phyloP scores from a whole-genome alignment of 2,329 filamentous ascomycete species.

The Penicillium brasilianum region DNA sequence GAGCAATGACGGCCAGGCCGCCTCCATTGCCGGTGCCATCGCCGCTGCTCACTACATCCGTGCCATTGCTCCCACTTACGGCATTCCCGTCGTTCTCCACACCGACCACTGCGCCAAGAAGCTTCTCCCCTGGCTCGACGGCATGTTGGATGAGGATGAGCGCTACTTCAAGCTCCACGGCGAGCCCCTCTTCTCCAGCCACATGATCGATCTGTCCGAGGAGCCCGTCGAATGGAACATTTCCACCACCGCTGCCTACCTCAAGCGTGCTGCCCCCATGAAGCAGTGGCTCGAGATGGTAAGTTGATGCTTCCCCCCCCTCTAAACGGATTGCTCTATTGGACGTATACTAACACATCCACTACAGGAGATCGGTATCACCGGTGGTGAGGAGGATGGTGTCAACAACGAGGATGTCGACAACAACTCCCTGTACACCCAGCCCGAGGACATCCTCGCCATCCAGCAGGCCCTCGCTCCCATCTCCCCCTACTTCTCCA shows the following conservation, averaged over 20 bases:
- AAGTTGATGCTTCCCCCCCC: slow-evolving; percentile 28
- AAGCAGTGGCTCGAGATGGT: slow-evolving; percentile 99
- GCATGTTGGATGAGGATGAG: slow-evolving; percentile 94
- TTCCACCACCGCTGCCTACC: slow-evolving; percentile 86
- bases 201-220: slow-evolving; percentile 99
- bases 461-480: slow-evolving; percentile 85
- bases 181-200: slow-evolving; percentile 90
- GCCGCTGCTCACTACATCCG: slow-evolving; percentile 95
- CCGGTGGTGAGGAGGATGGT: slow-evolving; percentile 95
- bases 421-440: slow-evolving; percentile 96
- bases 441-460: slow-evolving; percentile 92
- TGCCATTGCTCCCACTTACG: slow-evolving; percentile 82
- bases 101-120: slow-evolving; percentile 99
- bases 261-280: slow-evolving; percentile 92
- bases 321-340: too few species aligned
- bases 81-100: slow-evolving; percentile 89
- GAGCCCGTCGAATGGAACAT: slow-evolving; percentile 91
- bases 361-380: slow-evolving; percentile 79
- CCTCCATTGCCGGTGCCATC: slow-evolving; percentile 84
- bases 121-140: slow-evolving; percentile 96
- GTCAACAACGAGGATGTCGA: slow-evolving; percentile 98
- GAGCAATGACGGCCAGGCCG: slow-evolving; percentile 79
- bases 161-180: slow-evolving; percentile 90
- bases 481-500: slow-evolving; percentile 96
- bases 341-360: background rate